Conservation (phyloP, 2,329 filamentous ascomycete genomes). For the Aureobasidium leucospermi region DNA sequence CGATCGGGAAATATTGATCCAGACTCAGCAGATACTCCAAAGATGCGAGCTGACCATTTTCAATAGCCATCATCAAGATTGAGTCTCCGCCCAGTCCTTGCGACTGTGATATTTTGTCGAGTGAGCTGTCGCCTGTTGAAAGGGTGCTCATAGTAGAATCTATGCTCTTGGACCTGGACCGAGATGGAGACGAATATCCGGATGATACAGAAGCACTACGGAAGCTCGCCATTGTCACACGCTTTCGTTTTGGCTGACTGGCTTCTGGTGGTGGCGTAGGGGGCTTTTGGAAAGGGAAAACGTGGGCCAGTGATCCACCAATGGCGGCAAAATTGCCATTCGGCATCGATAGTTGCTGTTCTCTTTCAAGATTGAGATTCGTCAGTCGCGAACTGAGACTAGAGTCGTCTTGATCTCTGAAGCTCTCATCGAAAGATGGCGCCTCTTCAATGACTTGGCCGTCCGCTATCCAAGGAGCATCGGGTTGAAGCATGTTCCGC, state of each 20-base stretch:
- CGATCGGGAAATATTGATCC: conserved; percentile 64
- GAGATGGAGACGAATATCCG: conserved; percentile 61
- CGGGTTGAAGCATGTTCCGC: conserved; percentile 71
- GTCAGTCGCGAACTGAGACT: neutral
- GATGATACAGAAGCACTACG: conserved; percentile 83
- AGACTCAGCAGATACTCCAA: conserved; percentile 74
- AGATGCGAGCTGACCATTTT: conserved; percentile 59
- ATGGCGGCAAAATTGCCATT: conserved; percentile 26
- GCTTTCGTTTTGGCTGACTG: conserved; percentile 53
- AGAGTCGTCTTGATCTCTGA: neutral
- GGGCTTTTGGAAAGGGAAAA: conserved; percentile 80
- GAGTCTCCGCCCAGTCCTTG: conserved; percentile 68
- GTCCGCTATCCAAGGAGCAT: conserved; percentile 3
- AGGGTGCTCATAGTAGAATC: conserved; percentile 57
- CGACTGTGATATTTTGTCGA: conserved; percentile 68
- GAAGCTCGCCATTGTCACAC: conserved; percentile 69
- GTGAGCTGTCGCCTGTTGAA: conserved; percentile 62
- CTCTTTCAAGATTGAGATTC: conserved; percentile 5
- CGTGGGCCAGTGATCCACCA: conserved; percentile 60
- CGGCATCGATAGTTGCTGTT: neutral
- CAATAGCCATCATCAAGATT: conserved; percentile 53
- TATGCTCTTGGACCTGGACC: conserved; percentile 71
- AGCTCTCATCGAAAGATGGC: neutral
- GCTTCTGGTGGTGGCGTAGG: conserved; percentile 39
- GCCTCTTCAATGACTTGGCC: conserved; percentile 14